Evolutionary conservation across 2,329 filamentous ascomycete genomes (phyloP).

Genomic region (Capronia coronata): DNA sequence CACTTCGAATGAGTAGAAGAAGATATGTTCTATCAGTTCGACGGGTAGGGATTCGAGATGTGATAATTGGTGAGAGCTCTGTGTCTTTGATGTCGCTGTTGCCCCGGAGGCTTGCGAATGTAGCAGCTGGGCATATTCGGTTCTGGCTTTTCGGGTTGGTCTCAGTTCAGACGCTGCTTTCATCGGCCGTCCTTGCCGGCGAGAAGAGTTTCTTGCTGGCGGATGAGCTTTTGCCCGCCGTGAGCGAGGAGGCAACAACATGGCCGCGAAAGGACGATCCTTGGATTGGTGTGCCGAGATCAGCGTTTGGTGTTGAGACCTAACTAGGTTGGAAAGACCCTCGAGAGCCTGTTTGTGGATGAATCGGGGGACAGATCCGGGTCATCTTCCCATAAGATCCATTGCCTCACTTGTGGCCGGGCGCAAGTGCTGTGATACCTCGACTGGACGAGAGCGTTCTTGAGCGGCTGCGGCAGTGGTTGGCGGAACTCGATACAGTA

Average conservation of each 20-base stretch:
- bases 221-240: not conserved
- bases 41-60: slow-evolving; percentile 42
- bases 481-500: too few relatives aligned
- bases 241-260: slow-evolving; percentile 8
- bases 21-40: slow-evolving; percentile 45
- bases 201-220: not conserved
- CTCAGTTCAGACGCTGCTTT: slow-evolving; percentile 19
- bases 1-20: slow-evolving; percentile 43
- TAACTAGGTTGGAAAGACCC: too few relatives aligned
- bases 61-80: slow-evolving; percentile 24
- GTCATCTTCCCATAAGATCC: too few relatives aligned
- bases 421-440: too few relatives aligned
- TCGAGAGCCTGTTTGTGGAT: too few relatives aligned
- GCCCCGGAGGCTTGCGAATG: slow-evolving; percentile 2
- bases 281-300: too few relatives aligned
- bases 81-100: not conserved
- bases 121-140: slow-evolving; percentile 8
- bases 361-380: too few relatives aligned
- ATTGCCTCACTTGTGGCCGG: too few relatives aligned
- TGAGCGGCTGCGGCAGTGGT: too few relatives aligned
- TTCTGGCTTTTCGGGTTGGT: slow-evolving; percentile 10
- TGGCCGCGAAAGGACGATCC: too few relatives aligned
- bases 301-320: too few relatives aligned
- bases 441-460: too few relatives aligned
- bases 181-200: slow-evolving; percentile 22